Evolutionary conservation across 352 stramenopile genomes (phyloP).

Genomic region (Phytopythium aichiense): DNA sequence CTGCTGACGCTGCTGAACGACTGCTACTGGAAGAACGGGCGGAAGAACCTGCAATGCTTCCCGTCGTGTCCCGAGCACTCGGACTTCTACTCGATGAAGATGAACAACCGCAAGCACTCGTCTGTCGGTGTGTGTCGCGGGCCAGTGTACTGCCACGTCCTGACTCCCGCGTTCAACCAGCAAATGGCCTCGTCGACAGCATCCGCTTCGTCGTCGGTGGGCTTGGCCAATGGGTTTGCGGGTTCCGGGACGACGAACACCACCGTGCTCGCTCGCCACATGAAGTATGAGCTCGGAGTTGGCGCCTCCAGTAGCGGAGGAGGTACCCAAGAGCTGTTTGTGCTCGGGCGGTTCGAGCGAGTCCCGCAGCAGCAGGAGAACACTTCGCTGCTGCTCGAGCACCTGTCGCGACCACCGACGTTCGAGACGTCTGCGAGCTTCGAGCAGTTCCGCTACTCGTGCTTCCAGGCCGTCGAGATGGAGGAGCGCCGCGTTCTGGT

Average conservation of each 20-base stretch:
- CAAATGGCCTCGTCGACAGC: conserved; percentile 14
- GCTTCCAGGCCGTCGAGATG: conserved; percentile 82
- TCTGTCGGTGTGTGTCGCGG: conserved; percentile 79
- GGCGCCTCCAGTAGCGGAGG: conserved; percentile 34
- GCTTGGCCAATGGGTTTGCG: not conserved
- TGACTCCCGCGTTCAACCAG: conserved; percentile 24
- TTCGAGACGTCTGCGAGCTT: conserved; percentile 49
- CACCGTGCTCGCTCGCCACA: conserved; percentile 27
- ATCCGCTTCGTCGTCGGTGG: conserved; percentile 9
- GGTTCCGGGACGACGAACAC: not conserved
- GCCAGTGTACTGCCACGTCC: conserved; percentile 73
- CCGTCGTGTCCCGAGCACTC: conserved; percentile 80
- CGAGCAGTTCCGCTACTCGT: conserved; percentile 72
- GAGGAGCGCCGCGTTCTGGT: conserved; percentile 53
- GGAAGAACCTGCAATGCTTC: conserved; percentile 90
- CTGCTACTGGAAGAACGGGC: conserved; percentile 89
- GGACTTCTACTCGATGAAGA: conserved; percentile 90
- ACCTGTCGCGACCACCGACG: conserved; percentile 35
- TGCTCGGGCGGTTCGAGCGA: conserved; percentile 77
- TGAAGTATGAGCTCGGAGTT: conserved; percentile 49
- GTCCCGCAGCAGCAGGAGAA: conserved; percentile 60
- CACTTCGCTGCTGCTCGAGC: conserved; percentile 34
- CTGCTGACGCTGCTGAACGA: conserved; percentile 58
- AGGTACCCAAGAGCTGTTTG: conserved; percentile 53
- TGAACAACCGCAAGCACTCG: conserved; percentile 86